Evolutionary conservation across 306 rosid species (phyloP).

Genomic region (Leucaena leucocephala): DNA sequence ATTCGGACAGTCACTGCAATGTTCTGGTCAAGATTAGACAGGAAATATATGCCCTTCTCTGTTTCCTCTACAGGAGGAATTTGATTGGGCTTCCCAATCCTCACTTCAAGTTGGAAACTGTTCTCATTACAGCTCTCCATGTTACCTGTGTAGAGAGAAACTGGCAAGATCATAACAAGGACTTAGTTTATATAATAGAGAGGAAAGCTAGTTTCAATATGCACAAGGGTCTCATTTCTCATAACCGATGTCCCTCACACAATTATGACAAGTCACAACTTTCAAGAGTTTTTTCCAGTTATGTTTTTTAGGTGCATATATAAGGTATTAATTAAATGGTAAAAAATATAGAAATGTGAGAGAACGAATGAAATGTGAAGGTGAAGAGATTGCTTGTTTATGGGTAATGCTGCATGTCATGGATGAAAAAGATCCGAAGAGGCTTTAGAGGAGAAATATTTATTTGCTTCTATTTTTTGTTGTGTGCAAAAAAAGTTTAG

Average conservation of each 20-base stretch:
- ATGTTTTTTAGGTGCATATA: slow-evolving; percentile 28
- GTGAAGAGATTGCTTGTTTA: slow-evolving; percentile 47
- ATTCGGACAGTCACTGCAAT: slow-evolving; percentile 73
- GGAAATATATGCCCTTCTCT: slow-evolving; percentile 64
- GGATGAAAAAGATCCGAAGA: background rate
- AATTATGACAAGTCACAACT: slow-evolving; percentile 17
- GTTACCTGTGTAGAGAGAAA: slow-evolving; percentile 26
- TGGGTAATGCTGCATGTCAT: slow-evolving; percentile 33
- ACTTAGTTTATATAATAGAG: background rate
- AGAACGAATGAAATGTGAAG: slow-evolving; percentile 40
- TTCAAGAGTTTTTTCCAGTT: slow-evolving; percentile 1
- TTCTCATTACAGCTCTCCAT: slow-evolving; percentile 48
- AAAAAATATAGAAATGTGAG: slow-evolving; percentile 20
- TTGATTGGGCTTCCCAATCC: slow-evolving; percentile 52
- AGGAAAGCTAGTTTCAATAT: background rate
- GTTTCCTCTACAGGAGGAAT: slow-evolving; percentile 72
- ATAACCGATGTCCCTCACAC: slow-evolving; percentile 40
- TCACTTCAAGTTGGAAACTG: slow-evolving; percentile 48
- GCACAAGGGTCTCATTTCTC: slow-evolving; percentile 35
- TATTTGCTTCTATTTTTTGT: background rate
- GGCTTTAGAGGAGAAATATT: background rate
- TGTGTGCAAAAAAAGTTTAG: background rate
- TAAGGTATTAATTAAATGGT: background rate
- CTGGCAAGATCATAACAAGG: slow-evolving; percentile 7
- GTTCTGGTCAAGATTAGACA: slow-evolving; percentile 94